These are phyloP conservation scores for Naematelia encephala DNA, from an alignment of 768 basidiomycete species.

Conservation along the genomic window DNA sequence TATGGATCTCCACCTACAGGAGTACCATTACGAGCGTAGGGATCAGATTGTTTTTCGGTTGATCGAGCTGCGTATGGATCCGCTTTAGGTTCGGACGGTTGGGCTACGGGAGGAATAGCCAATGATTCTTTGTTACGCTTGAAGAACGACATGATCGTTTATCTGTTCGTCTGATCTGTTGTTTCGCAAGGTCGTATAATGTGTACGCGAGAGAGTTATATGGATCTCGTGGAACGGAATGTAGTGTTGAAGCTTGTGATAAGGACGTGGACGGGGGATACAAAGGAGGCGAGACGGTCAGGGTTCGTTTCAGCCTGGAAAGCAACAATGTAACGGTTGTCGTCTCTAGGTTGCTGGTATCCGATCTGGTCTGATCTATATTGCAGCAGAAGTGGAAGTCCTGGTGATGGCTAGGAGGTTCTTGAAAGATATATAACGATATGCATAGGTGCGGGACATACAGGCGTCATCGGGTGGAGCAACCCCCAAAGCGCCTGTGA, in stretches of 20 bases:
- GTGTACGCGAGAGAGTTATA: too few species aligned
- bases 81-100: conserved; percentile 19
- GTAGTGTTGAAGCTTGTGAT: neutral
- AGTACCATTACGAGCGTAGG: conserved; percentile 4
- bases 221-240: too few species aligned
- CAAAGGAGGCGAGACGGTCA: neutral
- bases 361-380: too few species aligned
- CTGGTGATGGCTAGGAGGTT: neutral
- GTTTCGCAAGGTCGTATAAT: too few species aligned
- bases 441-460: conserved; percentile 6
- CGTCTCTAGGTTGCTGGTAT: neutral
- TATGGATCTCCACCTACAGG: conserved; percentile 33
- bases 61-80: conserved; percentile 4
- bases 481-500: neutral
- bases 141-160: conserved; percentile 43
- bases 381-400: too few species aligned
- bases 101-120: conserved; percentile 47
- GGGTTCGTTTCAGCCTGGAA: neutral
- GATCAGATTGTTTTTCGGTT: conserved; percentile 18
- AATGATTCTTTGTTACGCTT: conserved; percentile 43
- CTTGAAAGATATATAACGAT: neutral
- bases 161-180: too few species aligned
- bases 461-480: neutral
- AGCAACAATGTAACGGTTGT: too few species aligned
- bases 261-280: too few species aligned